Percentiles rank a stretch among this genome's conserved stretches.
Evolutionary conservation across 2,329 filamentous ascomycete species (phyloP).

Genomic region (Pseudogymnoascus sp.): DNA sequence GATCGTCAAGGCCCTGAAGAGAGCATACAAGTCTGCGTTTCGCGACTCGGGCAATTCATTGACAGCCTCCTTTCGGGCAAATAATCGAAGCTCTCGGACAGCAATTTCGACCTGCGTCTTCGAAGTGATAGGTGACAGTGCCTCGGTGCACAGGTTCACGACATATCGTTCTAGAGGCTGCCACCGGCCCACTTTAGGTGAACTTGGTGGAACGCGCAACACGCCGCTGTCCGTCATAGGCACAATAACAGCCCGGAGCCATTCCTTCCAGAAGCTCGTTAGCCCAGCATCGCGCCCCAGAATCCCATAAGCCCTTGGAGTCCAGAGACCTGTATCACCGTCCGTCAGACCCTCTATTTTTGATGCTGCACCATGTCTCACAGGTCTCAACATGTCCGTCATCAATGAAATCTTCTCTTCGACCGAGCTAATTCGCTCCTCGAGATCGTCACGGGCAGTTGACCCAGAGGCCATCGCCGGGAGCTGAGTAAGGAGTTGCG

Average conservation of each 20-base stretch:
- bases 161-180: conserved; percentile 95
- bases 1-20: conserved; percentile 83
- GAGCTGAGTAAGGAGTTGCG: conserved; percentile 74
- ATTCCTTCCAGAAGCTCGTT: conserved; percentile 96
- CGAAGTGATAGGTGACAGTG: conserved; percentile 81
- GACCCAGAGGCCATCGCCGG: conserved; percentile 75
- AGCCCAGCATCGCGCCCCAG: conserved; percentile 75
- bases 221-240: conserved; percentile 89
- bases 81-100: conserved; percentile 80
- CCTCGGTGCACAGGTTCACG: conserved; percentile 91
- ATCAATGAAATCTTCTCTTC: conserved; percentile 97
- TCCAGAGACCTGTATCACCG: conserved; percentile 93
- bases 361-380: conserved; percentile 87
- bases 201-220: conserved; percentile 75
- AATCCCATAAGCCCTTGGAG: conserved; percentile 85
- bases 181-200: conserved; percentile 86
- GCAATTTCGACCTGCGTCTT: conserved; percentile 93
- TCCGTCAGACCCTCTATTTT: conserved; percentile 96
- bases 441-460: conserved; percentile 68
- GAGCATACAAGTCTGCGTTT: conserved; percentile 82
- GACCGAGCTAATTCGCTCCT: conserved; percentile 89
- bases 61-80: conserved; percentile 81
- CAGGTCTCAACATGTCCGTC: conserved; percentile 87
- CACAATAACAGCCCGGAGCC: conserved; percentile 86
- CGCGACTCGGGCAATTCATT: conserved; percentile 92